Conservation (phyloP, 768 basidiomycete species). For the Coprinellus micaceus region DNA sequence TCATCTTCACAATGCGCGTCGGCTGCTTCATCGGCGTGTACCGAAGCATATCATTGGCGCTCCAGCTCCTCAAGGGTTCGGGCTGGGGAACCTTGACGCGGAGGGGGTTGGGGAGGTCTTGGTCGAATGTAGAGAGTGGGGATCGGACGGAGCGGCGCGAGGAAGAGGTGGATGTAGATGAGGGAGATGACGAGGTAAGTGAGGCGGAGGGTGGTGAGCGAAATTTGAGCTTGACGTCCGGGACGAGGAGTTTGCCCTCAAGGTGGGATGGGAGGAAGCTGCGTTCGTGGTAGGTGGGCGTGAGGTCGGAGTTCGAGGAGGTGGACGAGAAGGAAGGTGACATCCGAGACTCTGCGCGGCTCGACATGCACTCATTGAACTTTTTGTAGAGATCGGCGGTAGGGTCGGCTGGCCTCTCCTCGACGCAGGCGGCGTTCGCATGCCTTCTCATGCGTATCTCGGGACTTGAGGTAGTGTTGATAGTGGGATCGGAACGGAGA, state of each 20-base stretch:
- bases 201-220: slow-evolving; percentile 34
- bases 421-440: slow-evolving; percentile 3
- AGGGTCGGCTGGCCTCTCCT: slow-evolving; percentile 20
- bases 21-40: slow-evolving; percentile 61
- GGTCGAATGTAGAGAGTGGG: slow-evolving; percentile 27
- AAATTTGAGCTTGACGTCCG: slow-evolving; percentile 39
- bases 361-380: slow-evolving; percentile 47
- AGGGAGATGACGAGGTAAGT: slow-evolving; percentile 31
- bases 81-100: slow-evolving; percentile 38
- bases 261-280: slow-evolving; percentile 56
- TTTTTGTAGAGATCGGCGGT: slow-evolving; percentile 45
- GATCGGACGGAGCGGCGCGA: slow-evolving; percentile 26
- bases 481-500: slow-evolving; percentile 45
- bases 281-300: slow-evolving; percentile 31
- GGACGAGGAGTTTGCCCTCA: slow-evolving; percentile 60
- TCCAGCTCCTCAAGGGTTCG: slow-evolving; percentile 35
- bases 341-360: slow-evolving; percentile 35
- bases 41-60: slow-evolving; percentile 63
- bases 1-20: slow-evolving; percentile 48
- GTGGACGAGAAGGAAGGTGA: slow-evolving; percentile 30
- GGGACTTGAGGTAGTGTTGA: slow-evolving; percentile 27
- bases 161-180: slow-evolving; percentile 19
- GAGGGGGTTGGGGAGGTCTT: slow-evolving; percentile 20
- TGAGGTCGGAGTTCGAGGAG: slow-evolving; percentile 29
- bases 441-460: slow-evolving; percentile 11